A percentile compares a stretch with the other conserved stretches of the same genome.
phyloP scores from a whole-genome alignment of 2,329 filamentous ascomycete species.

The Epichloe coenophiala region DNA sequence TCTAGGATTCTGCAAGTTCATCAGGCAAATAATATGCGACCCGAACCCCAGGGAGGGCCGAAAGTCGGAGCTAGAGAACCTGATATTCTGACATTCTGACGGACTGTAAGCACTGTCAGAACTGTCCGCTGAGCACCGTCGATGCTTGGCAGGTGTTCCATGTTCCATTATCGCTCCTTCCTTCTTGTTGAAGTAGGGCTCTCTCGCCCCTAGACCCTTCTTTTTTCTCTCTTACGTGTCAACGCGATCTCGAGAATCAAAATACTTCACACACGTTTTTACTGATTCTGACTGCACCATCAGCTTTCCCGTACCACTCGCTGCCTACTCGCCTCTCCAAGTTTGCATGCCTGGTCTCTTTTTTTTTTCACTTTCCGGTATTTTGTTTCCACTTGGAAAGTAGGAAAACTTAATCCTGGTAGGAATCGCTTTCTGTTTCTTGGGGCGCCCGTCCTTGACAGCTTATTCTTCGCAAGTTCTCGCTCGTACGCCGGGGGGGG shows the following conservation, averaged over 20 bases:
- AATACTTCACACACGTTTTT: background rate
- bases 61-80: background rate
- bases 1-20: background rate
- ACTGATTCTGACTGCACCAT: background rate
- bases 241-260: background rate
- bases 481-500: background rate
- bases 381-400: background rate
- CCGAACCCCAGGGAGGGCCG: background rate
- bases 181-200: background rate
- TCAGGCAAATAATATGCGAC: background rate
- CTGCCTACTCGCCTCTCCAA: background rate
- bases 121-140: background rate
- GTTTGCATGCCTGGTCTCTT: background rate
- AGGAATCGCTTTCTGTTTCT: background rate
- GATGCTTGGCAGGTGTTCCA: constrained; percentile 1
- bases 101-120: constrained; percentile 1
- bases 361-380: background rate
- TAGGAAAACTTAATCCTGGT: background rate
- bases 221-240: background rate
- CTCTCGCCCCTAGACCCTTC: background rate
- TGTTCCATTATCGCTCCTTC: background rate
- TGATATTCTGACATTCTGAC: background rate
- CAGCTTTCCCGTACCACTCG: background rate
- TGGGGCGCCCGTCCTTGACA: background rate
- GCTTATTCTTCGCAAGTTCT: background rate